A percentile compares a stretch with the other conserved stretches of the same genome.
Evolutionary conservation across 306 rosid species (phyloP).

Genomic region (Prunus mume): DNA sequence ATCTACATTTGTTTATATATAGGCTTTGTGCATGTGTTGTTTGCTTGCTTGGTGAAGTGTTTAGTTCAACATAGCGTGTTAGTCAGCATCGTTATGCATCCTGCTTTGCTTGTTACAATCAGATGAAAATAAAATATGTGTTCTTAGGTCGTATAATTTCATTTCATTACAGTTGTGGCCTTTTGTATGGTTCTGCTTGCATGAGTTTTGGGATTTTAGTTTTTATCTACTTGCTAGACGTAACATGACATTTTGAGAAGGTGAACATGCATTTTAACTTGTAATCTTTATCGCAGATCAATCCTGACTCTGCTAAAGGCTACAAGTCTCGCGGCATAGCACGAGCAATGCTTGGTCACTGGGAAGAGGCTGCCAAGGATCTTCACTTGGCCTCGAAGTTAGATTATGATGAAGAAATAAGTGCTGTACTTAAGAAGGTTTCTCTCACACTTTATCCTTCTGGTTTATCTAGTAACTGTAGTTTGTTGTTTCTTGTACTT

Average conservation of each 20-base stretch:
- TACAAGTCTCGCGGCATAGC: conserved; percentile 90
- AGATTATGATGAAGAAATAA: conserved; percentile 84
- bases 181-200: neutral
- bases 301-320: conserved; percentile 95
- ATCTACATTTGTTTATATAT: neutral
- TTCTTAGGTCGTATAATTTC: neutral
- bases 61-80: neutral
- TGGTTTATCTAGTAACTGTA: neutral
- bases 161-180: neutral
- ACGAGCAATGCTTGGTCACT: conserved; percentile 72
- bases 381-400: conserved; percentile 82
- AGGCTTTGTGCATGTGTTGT: neutral
- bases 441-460: conserved; percentile 15
- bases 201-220: neutral
- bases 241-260: neutral
- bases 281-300: conserved; percentile 46
- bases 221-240: conserved; percentile 5
- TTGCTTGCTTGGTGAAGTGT: neutral
- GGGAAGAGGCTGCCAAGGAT: conserved; percentile 92
- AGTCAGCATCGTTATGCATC: neutral
- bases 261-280: neutral
- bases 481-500: neutral
- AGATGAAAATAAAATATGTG: neutral
- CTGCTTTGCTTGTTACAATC: neutral
- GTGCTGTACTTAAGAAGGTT: conserved; percentile 82